phyloP scores from a whole-genome alignment of 169 alveolate genomes.

The Plasmodium coatneyi region DNA sequence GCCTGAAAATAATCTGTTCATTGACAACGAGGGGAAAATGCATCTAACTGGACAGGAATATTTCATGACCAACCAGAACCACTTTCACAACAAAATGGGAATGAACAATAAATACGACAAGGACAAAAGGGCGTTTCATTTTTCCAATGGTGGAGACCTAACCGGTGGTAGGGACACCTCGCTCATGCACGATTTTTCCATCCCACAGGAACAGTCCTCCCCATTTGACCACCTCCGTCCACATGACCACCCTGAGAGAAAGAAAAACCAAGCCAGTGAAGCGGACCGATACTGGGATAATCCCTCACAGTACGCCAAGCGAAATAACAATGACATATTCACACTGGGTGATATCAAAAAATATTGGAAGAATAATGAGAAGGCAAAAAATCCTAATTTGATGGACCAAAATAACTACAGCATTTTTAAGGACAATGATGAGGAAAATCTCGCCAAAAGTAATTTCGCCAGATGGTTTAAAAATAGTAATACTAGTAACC shows the following conservation, averaged over 20 bases:
- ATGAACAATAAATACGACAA: background rate
- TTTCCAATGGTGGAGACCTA: background rate
- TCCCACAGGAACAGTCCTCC: background rate
- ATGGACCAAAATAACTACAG: background rate
- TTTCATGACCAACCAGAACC: background rate
- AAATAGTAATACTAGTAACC: conserved; percentile 4
- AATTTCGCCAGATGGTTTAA: conserved; percentile 70
- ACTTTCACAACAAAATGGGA: background rate
- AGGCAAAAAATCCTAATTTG: background rate
- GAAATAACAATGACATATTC: conserved; percentile 29
- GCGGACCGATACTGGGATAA: conserved; percentile 44
- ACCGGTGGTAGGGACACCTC: background rate
- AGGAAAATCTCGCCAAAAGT: conserved; percentile 58
- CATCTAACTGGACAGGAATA: conserved; percentile 44
- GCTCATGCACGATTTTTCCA: background rate
- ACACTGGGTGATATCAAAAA: conserved; percentile 70
- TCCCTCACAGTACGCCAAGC: conserved; percentile 16
- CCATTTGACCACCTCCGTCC: conserved; percentile 1
- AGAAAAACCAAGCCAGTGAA: conserved; percentile 10
- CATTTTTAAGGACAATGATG: conserved; percentile 70
- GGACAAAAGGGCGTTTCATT: background rate
- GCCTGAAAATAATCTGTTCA: conserved; percentile 31
- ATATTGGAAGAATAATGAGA: conserved; percentile 37
- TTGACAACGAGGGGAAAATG: conserved; percentile 62
- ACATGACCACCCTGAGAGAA: background rate